Evolutionary conservation across 306 rosid genomes (phyloP).

Genomic region (Dicorynia guianensis): DNA sequence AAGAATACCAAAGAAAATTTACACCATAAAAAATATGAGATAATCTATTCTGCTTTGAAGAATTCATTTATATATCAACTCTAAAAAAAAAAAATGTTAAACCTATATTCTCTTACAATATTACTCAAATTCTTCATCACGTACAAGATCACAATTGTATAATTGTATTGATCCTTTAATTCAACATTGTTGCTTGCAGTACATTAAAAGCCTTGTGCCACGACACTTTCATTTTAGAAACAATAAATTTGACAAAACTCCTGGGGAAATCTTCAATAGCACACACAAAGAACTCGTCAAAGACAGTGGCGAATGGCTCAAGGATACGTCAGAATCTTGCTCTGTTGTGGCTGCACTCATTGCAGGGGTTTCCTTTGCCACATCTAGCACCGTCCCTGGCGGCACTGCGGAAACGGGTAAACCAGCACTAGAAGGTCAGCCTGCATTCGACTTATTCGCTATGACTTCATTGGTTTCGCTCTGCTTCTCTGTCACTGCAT

Average conservation of each 20-base stretch:
- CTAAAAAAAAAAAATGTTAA: no score
- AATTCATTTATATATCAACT: no score
- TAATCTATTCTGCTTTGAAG: no score
- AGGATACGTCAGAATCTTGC: slow-evolving; percentile 51
- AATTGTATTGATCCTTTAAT: background rate
- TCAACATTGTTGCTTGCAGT: slow-evolving; percentile 34
- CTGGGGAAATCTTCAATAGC: slow-evolving; percentile 36
- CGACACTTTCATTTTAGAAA: slow-evolving; percentile 12
- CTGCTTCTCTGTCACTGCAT: no score
- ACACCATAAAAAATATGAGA: no score
- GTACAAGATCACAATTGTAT: no score
- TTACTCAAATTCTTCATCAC: no score
- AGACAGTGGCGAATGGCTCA: slow-evolving; percentile 38
- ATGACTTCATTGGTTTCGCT: slow-evolving; percentile 55
- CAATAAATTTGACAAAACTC: background rate
- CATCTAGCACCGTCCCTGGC: slow-evolving; percentile 50
- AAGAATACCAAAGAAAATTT: no score
- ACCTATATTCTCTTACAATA: no score
- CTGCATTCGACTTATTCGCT: slow-evolving; percentile 48
- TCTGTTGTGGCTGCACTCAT: slow-evolving; percentile 49
- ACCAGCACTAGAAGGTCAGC: slow-evolving; percentile 39
- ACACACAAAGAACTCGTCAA: background rate
- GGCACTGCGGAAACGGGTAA: slow-evolving; percentile 31
- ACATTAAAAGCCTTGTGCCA: slow-evolving; percentile 41
- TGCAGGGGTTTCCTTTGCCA: slow-evolving; percentile 46